These are phyloP conservation scores for Cordyceps cateniannulata DNA, from an alignment of 2,329 filamentous ascomycete genomes.

Conservation along the genomic window DNA sequence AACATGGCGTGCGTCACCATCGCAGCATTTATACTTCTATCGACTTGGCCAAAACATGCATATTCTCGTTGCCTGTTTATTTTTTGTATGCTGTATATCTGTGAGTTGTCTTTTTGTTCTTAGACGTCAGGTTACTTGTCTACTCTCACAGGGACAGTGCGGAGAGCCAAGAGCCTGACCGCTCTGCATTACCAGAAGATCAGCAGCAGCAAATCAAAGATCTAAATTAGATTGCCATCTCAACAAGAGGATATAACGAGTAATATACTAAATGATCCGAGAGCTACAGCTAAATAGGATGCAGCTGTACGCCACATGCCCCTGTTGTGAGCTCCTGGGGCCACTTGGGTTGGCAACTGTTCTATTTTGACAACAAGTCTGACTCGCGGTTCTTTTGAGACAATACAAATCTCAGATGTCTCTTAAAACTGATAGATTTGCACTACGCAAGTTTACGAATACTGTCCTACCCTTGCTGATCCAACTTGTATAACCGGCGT, in stretches of 20 bases:
- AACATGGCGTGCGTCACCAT: slow-evolving; percentile 3
- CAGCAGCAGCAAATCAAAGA: too few species aligned
- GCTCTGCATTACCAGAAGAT: too few species aligned
- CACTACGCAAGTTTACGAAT: slow-evolving; percentile 1
- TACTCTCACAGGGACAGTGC: too few species aligned
- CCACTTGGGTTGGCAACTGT: not conserved
- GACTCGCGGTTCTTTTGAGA: not conserved
- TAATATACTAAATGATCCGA: not conserved
- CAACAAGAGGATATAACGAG: not conserved
- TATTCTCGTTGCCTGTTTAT: not conserved
- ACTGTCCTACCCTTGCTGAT: not conserved
- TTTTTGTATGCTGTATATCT: not conserved
- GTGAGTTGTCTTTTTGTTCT: not conserved
- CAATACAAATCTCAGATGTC: not conserved
- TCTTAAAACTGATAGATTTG: not conserved
- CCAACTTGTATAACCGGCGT: not conserved
- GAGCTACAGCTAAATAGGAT: not conserved
- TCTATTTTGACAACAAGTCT: not conserved
- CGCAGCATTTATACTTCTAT: not conserved
- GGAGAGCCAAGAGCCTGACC: too few species aligned
- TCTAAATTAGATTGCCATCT: not conserved
- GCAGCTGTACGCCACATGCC: not conserved
- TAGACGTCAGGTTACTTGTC: not conserved
- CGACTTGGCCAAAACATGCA: not conserved
- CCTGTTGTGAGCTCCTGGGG: not conserved